These are phyloP conservation scores for Colletotrichum sublineola DNA, from an alignment of 2,329 filamentous ascomycete species.

Conservation along the genomic window DNA sequence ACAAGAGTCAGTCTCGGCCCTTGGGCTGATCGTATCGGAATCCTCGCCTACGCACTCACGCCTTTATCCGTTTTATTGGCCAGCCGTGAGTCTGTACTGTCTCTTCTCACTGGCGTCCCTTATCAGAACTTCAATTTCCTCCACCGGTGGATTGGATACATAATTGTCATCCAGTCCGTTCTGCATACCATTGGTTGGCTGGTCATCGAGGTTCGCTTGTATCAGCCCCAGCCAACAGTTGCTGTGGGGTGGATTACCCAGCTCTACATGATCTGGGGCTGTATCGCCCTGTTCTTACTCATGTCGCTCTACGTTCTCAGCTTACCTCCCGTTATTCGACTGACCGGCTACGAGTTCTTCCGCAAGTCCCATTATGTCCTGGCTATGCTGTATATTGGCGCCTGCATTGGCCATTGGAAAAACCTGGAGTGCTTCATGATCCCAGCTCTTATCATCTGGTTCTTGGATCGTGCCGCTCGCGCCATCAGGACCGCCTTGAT, in stretches of 20 bases:
- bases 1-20: constrained; percentile 75
- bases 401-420: constrained; percentile 81
- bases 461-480: constrained; percentile 72
- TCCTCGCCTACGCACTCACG: constrained; percentile 80
- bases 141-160: constrained; percentile 80
- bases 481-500: constrained; percentile 70
- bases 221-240: constrained; percentile 77
- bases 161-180: constrained; percentile 76
- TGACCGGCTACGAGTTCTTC: constrained; percentile 83
- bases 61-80: constrained; percentile 76
- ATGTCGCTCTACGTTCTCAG: constrained; percentile 72
- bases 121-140: constrained; percentile 85
- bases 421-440: constrained; percentile 77
- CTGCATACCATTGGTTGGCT: constrained; percentile 81
- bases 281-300: constrained; percentile 76
- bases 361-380: constrained; percentile 80
- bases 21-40: constrained; percentile 77
- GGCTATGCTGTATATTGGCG: constrained; percentile 80
- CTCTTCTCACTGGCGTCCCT: constrained; percentile 77
- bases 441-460: constrained; percentile 74
- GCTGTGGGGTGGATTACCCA: constrained; percentile 71
- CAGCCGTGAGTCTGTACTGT: constrained; percentile 78
- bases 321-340: constrained; percentile 67
- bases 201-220: constrained; percentile 74
- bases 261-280: constrained; percentile 79